Base-by-base conservation (phyloP, 768 basidiomycete species). In the Boletus subcaerulescens region DNA sequence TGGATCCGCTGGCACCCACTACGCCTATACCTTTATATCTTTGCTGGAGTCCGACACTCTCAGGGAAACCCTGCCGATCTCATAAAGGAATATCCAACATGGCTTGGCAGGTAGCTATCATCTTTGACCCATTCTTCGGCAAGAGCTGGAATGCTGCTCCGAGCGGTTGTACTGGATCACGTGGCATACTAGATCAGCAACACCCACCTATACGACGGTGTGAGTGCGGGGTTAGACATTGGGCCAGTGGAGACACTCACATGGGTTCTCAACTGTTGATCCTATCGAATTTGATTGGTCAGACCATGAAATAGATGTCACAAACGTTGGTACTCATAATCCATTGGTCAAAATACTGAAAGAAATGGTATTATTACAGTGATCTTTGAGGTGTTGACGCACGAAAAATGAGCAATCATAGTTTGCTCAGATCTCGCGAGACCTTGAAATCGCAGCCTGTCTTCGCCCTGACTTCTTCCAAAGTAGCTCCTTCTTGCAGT, bases 381-480 rank as follows among this genome's bases (percentile, higher is more conserved):
- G 35, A 26, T 9, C 20, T 32, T 48, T 15, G 17, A 32, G 24
- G 18, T 36, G 38, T 4, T 18, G 22, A 46, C 32, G 52, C 35
- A 55, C 52, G 45, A 64, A 22, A 36, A 31, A 22, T 15, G 18
- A 45, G 33, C 33, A 44, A 61, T 72, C 69, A 83, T 64, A 80
- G 76, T 29, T 68, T 76, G 38, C 81, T 81, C 24, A 88, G 52
- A 38, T 79, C 68, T 44, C 73, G 73, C 56, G 78, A 70, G 35
- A 89, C 79, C 56, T 79, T 79, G 75, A 95, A 97, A 29, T 86
- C 83, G 51, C 89, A 91, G 4, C 85, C 91, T 4, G 95, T 98
- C 81, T 93, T 94, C 22, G 83, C 82, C 70, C 76, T 83, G 40
- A 97, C 85, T 65, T 95, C 91, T 26, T 93, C 91, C 48, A 96